Base-by-base conservation (phyloP, 805 yeast genomes). In the Candida ulmi region DNA sequence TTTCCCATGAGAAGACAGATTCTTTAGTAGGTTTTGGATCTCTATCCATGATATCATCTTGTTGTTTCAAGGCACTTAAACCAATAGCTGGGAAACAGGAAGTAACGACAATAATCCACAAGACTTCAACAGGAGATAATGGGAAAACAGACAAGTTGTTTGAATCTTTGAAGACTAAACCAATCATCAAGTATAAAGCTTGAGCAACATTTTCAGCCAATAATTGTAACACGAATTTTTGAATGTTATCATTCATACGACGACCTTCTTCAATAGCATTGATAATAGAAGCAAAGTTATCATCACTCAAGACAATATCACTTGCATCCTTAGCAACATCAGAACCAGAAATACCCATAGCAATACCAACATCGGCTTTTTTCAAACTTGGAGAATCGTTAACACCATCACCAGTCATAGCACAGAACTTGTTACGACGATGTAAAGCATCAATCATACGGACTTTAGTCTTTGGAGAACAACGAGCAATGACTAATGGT, bases 41-140 rank as follows among this genome's bases (percentile, higher is more conserved):
- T 46, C 70, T 68, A 29, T 73, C 69, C 77, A 82, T 78, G 31
- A 80, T 62, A 52, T 78, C 87, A 28, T 76, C 74, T 45, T 71
- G 68, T 87, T 43, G 65, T 66, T 58, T 83, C 87, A 40, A 78
- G 17, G 33, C 68, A 37, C 88, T 88, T 39, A 83, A 71, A 21
- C 91, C 90, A 86, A 83, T 82, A 17, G 90, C 90, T 33, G 91
- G 91, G 69, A 83, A 81, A 50, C 88, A 80, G 2, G 88, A 80
- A 1, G 91, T 83, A 31, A 82, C 75, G 55, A 83, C 87, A 53
- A 83, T 74, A 51, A 83, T 76, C 90, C 90, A 83, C 49, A 83
- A 65, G 8, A 81, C 88, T 61, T 83, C 88, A 43, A 83, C 86
- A 8, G 91, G 90, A 43, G 87, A 74, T 42, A 84, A 68, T 36